Evolutionary conservation across 2,329 filamentous ascomycete species (phyloP).

Genomic region (Leptoxyphium fumago): DNA sequence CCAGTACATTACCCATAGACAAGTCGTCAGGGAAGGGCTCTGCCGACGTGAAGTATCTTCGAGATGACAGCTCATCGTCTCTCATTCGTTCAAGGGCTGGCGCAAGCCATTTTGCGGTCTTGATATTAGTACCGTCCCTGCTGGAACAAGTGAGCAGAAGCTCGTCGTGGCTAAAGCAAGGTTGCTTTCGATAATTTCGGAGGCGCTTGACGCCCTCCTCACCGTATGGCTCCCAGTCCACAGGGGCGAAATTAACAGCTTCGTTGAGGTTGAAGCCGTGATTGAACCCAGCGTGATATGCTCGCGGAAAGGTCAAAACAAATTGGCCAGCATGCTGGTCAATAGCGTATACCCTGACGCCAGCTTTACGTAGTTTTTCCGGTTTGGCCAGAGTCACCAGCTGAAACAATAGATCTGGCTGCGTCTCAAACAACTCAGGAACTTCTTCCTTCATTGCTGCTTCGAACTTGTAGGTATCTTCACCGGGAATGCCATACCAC

Average conservation of each 20-base stretch:
- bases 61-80: conserved; percentile 54
- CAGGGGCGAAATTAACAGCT: conserved; percentile 91
- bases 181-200: conserved; percentile 75
- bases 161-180: conserved; percentile 96
- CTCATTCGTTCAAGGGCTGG: conserved; percentile 71
- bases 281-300: conserved; percentile 96
- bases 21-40: conserved; percentile 14
- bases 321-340: conserved; percentile 93
- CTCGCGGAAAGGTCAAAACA: conserved; percentile 90
- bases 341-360: conserved; percentile 84
- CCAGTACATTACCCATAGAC: conserved; percentile 22
- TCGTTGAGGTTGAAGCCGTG: conserved; percentile 98
- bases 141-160: conserved; percentile 80
- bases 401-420: conserved; percentile 91
- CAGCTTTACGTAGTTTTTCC: conserved; percentile 82
- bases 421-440: conserved; percentile 89
- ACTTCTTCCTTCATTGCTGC: conserved; percentile 89
- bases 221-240: conserved; percentile 89
- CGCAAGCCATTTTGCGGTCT: conserved; percentile 87
- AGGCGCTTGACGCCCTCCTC: conserved; percentile 73
- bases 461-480: conserved; percentile 89
- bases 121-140: conserved; percentile 56
- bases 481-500: conserved; percentile 94
- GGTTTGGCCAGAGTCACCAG: conserved; percentile 91
- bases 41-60: conserved; percentile 44